phyloP scores from a whole-genome alignment of 352 stramenopile genomes.

The Phytophthora macrochlamydospora region DNA sequence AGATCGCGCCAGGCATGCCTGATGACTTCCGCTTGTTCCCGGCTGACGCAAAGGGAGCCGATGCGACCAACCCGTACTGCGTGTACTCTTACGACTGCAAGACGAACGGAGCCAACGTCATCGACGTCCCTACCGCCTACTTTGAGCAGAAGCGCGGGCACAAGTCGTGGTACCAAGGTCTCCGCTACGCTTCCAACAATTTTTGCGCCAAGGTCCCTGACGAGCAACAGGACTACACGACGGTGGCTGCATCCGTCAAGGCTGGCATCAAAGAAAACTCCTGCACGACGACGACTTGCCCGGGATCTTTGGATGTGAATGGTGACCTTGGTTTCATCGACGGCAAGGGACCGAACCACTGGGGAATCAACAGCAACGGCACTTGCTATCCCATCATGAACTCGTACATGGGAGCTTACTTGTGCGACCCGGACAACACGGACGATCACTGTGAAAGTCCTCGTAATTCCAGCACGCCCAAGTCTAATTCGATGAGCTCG shows the following conservation, averaged over 20 bases:
- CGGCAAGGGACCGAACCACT: constrained; percentile 36
- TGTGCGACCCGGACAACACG: constrained; percentile 65
- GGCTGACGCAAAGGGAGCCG: constrained; percentile 25
- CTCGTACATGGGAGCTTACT: constrained; percentile 50
- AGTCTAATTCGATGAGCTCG: constrained; percentile 60
- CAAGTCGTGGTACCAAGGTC: constrained; percentile 69
- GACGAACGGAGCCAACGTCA: constrained; percentile 48
- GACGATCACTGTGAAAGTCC: constrained; percentile 46
- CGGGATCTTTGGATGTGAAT: constrained; percentile 57
- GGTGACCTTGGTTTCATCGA: constrained; percentile 50
- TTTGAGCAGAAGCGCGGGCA: constrained; percentile 49
- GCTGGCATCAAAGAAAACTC: constrained; percentile 55
- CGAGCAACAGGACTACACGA: constrained; percentile 46
- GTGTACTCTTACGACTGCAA: constrained; percentile 54
- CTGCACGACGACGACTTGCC: constrained; percentile 47
- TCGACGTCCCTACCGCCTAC: constrained; percentile 52
- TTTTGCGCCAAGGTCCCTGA: constrained; percentile 41
- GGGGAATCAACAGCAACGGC: constrained; percentile 65
- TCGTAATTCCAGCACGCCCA: constrained; percentile 37
- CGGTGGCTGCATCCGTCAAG: constrained; percentile 52
- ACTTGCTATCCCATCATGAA: constrained; percentile 50
- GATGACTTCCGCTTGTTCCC: constrained; percentile 60
- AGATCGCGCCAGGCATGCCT: constrained; percentile 83
- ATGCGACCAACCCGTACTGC: constrained; percentile 40
- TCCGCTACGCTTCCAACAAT: constrained; percentile 69